Conservation (phyloP, 306 rosid genomes). For the Inga leiocalycina region DNA sequence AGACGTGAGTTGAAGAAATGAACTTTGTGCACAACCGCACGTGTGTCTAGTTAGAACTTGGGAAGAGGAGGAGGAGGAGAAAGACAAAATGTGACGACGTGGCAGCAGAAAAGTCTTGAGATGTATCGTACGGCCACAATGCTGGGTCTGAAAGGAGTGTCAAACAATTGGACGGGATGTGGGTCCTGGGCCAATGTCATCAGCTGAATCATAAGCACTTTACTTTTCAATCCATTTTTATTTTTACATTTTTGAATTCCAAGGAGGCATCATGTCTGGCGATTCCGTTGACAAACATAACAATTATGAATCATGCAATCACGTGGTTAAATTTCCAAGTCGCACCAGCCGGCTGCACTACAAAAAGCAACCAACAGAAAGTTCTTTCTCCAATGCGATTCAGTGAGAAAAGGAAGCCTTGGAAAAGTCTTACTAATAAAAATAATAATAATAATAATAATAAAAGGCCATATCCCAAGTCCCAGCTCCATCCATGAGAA, state of each 20-base stretch:
- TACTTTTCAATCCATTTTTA: background rate
- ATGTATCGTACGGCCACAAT: background rate
- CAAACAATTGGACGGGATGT: background rate
- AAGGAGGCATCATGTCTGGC: background rate
- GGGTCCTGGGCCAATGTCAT: background rate
- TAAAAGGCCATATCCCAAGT: background rate
- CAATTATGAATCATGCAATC: background rate
- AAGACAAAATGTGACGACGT: background rate
- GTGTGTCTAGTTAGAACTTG: background rate
- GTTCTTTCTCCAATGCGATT: background rate
- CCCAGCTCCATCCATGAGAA: background rate
- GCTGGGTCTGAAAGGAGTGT: background rate
- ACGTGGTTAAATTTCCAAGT: background rate
- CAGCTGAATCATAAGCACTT: background rate
- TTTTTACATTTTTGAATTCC: background rate
- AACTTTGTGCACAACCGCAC: background rate
- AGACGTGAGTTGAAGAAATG: background rate
- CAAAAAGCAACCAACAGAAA: background rate
- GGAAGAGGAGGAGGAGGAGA: background rate
- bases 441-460: too few relatives aligned
- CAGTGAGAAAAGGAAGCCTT: background rate
- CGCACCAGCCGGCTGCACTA: background rate
- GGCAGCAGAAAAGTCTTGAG: background rate
- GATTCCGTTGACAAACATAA: slow-evolving; percentile 5
- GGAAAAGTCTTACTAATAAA: background rate